Percentiles rank a stretch among this genome's conserved stretches.
Evolutionary conservation across 2,329 filamentous ascomycete genomes (phyloP).

Genomic region (Ustulina deusta): DNA sequence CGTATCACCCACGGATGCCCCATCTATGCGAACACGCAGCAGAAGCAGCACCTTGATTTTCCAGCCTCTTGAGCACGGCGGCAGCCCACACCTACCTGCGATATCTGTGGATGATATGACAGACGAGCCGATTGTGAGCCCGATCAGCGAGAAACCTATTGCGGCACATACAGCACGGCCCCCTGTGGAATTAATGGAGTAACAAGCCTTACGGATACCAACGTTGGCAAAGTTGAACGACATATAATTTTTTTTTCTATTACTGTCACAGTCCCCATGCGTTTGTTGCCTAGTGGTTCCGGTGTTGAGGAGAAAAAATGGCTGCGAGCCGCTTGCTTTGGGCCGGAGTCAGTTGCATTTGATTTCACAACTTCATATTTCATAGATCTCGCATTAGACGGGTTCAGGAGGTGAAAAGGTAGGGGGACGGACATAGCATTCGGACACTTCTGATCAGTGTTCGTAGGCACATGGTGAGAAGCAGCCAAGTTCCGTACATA

Average conservation of each 20-base stretch:
- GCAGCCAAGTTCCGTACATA: not conserved
- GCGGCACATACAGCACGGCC: conserved; percentile 71
- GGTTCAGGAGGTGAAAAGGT: not conserved
- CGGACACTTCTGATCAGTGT: not conserved
- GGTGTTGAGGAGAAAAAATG: conserved; percentile 30
- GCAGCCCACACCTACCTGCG: conserved; percentile 69
- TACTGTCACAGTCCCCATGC: conserved; percentile 9
- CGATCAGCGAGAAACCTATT: conserved; percentile 59
- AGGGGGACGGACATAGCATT: conserved; percentile 13
- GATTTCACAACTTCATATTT: conserved; percentile 19
- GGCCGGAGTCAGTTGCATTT: conserved; percentile 6
- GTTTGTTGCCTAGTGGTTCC: conserved; percentile 14
- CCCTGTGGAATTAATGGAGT: conserved; percentile 73
- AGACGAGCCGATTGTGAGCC: conserved; percentile 60
- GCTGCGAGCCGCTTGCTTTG: conserved; percentile 1
- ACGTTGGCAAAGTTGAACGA: not conserved
- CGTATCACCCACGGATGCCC: conserved; percentile 56
- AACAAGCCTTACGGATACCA: not conserved
- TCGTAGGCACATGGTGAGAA: not conserved
- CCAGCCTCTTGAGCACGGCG: conserved; percentile 68
- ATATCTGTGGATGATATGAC: conserved; percentile 77
- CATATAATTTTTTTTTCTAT: conserved; percentile 35
- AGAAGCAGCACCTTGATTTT: conserved; percentile 75
- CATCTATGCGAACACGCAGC: conserved; percentile 59
- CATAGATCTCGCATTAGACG: conserved; percentile 23